Conservation (phyloP, 805 yeast species). For the Candida fluviatilis region DNA sequence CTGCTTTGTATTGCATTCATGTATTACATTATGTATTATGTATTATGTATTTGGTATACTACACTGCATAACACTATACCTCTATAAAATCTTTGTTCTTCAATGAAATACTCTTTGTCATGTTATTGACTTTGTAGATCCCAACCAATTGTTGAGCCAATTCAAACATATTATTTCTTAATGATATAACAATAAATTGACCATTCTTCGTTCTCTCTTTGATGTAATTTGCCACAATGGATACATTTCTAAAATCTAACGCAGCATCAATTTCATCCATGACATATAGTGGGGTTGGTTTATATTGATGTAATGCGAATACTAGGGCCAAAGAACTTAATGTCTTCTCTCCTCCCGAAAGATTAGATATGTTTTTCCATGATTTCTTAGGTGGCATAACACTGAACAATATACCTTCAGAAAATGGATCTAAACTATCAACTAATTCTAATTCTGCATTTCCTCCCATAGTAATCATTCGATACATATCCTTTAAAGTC, state of each 20-base stretch:
- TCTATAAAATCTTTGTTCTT: constrained; percentile 54
- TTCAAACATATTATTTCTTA: constrained; percentile 97
- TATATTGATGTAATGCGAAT: constrained; percentile 91
- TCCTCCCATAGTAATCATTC: constrained; percentile 99
- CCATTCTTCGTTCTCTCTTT: constrained; percentile 95
- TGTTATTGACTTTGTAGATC: constrained; percentile 86
- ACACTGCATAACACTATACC: not conserved
- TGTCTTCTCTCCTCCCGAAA: constrained; percentile 98
- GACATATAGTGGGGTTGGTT: constrained; percentile 95
- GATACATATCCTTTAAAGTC: constrained; percentile 93
- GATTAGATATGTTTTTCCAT: constrained; percentile 92
- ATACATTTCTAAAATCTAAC: constrained; percentile 91
- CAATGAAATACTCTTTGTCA: constrained; percentile 80
- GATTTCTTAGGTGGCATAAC: constrained; percentile 99
- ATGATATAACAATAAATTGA: constrained; percentile 91
- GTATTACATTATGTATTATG: too few relatives aligned
- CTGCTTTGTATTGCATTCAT: too few relatives aligned
- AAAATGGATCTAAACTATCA: constrained; percentile 94
- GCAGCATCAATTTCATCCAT: constrained; percentile 99
- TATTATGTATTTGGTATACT: too few relatives aligned
- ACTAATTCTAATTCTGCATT: constrained; percentile 96
- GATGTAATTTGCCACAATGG: constrained; percentile 95
- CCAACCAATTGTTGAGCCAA: constrained; percentile 93
- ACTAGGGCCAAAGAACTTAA: constrained; percentile 91
- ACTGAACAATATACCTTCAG: constrained; percentile 93